These are phyloP conservation scores for Cystobasidium tubakii DNA, from an alignment of 768 basidiomycete species.

Conservation along the genomic window DNA sequence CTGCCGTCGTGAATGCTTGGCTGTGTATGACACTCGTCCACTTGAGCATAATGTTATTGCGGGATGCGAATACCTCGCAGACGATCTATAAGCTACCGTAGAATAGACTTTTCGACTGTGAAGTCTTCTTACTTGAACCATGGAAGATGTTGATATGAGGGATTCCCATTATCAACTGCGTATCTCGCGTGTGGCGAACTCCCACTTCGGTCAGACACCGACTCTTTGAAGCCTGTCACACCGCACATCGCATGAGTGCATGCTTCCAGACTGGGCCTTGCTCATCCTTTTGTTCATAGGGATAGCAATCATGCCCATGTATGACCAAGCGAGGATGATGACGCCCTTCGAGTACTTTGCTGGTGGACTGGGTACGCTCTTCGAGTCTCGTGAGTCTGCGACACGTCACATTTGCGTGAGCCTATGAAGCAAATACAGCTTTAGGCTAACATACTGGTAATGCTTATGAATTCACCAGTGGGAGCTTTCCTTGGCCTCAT, in stretches of 20 bases:
- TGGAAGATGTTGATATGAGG: not conserved
- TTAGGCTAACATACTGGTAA: not conserved
- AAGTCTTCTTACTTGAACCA: no score
- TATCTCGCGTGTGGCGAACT: not conserved
- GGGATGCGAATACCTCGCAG: not conserved
- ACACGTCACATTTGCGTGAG: not conserved
- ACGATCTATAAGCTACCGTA: not conserved
- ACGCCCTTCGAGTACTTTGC: conserved; percentile 21
- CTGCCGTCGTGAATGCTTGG: not conserved
- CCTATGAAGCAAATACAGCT: not conserved
- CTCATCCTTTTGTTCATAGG: conserved; percentile 32
- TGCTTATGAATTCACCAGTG: not conserved
- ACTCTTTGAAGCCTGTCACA: not conserved
- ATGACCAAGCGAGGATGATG: conserved; percentile 6
- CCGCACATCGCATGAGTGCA: not conserved
- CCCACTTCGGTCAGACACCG: not conserved
- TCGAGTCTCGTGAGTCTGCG: conserved; percentile 19
- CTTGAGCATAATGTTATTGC: no score
- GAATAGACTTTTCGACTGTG: not conserved
- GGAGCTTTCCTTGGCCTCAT: conserved; percentile 11
- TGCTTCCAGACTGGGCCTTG: conserved; percentile 31
- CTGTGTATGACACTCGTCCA: no score
- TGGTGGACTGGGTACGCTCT: not conserved
- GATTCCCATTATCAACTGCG: no score
- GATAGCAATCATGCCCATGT: conserved; percentile 27